A percentile compares a stretch with the other conserved stretches of the same genome.
These are phyloP conservation scores for Trametes punicea DNA, from an alignment of 768 basidiomycete genomes.

Conservation along the genomic window DNA sequence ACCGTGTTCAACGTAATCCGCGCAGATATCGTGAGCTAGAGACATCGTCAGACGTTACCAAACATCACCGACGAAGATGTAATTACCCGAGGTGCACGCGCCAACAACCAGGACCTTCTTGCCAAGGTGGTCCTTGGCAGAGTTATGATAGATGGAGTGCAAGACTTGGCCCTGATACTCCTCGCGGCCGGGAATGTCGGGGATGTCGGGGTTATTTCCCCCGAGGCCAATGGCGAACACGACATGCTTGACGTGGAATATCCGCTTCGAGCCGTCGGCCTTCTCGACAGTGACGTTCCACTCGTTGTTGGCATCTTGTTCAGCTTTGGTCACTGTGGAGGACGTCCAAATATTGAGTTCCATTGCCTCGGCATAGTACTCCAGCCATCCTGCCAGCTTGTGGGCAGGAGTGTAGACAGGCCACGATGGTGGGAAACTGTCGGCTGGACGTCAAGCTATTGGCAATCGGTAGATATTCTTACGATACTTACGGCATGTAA, in stretches of 20 bases:
- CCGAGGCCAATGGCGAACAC: conserved; percentile 40
- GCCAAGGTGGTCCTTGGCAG: conserved; percentile 53
- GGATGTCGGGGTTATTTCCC: conserved; percentile 38
- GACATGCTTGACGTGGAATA: conserved; percentile 33
- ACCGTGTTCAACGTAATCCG: conserved; percentile 43
- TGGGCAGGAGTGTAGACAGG: conserved; percentile 54
- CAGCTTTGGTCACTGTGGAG: conserved; percentile 29
- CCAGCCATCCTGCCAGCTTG: conserved; percentile 68
- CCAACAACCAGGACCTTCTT: conserved; percentile 74
- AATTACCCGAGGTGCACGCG: conserved; percentile 53
- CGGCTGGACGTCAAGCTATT: not conserved
- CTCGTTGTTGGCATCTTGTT: conserved; percentile 23
- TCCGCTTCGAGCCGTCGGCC: conserved; percentile 34
- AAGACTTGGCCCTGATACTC: conserved; percentile 59
- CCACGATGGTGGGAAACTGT: conserved; percentile 58
- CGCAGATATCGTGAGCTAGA: conserved; percentile 46
- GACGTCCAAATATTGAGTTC: conserved; percentile 68
- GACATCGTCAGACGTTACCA: not conserved
- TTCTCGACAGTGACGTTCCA: conserved; percentile 32
- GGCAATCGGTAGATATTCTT: not conserved
- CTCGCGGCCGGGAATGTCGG: conserved; percentile 39
- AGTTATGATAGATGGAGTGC: conserved; percentile 56
- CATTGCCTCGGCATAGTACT: conserved; percentile 54
- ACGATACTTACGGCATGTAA: conserved; percentile 48
- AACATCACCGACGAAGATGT: not conserved